phyloP scores from a whole-genome alignment of 768 basidiomycete species.

The Peribolospora kevripleyi region DNA sequence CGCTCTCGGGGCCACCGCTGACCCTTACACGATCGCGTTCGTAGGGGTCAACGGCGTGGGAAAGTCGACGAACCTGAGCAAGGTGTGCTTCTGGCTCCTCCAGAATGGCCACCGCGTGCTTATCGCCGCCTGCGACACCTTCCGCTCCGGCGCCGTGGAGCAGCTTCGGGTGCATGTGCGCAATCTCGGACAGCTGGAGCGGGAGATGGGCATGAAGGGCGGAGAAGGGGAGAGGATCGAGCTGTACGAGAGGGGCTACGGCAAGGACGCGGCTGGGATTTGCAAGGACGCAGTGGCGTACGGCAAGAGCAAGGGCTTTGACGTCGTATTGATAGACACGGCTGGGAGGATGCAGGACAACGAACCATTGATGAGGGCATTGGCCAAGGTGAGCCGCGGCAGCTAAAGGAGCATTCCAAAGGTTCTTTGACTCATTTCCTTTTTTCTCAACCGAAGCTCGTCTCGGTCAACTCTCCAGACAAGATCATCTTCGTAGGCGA shows the following conservation, averaged over 20 bases:
- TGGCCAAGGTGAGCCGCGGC: constrained; percentile 49
- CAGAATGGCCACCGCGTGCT: constrained; percentile 81
- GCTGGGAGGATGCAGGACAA: constrained; percentile 99
- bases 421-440: not conserved
- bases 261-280: constrained; percentile 96
- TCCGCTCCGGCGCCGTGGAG: constrained; percentile 86
- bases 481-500: constrained; percentile 97
- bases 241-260: constrained; percentile 86
- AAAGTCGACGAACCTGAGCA: constrained; percentile 90
- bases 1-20: constrained; percentile 16
- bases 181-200: constrained; percentile 63
- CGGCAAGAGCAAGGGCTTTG: constrained; percentile 74
- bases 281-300: constrained; percentile 81
- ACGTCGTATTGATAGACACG: constrained; percentile 92
- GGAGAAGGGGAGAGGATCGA: constrained; percentile 47
- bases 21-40: constrained; percentile 82
- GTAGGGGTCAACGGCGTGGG: constrained; percentile 98
- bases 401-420: not conserved
- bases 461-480: constrained; percentile 80
- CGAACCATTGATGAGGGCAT: constrained; percentile 92
- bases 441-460: constrained; percentile 31
- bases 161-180: constrained; percentile 89
- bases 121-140: constrained; percentile 96
- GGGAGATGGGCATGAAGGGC: constrained; percentile 30
- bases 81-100: constrained; percentile 97